Evolutionary conservation across 768 basidiomycete species (phyloP), one percentile per base, ranked within the genome.

Genomic region (Mycena amicta): DNA sequence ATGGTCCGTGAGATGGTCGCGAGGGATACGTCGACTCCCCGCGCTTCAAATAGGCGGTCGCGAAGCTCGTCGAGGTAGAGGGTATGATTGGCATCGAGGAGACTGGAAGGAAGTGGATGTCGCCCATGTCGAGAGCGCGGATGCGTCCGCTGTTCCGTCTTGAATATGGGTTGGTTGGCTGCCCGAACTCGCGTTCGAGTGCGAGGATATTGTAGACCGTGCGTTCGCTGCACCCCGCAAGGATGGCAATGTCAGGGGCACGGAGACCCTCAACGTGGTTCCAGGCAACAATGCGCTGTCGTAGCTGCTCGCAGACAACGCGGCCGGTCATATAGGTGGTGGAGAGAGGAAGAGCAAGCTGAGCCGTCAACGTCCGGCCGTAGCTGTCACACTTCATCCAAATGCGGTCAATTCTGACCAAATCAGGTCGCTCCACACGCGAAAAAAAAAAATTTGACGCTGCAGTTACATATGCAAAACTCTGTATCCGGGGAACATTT

Each of bases 41-140:
- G 66, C 12, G 30, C 39, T 15, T 29, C 46, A 18, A 16, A 20
- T 12, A 69, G 65, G 12, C 37, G 33, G 2, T 40, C 47, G 33
- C 62, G 59, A 8, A 68, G 18, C 54, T 68, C 68, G 28, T 68
- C 68, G 15, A 67, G 53, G 31, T 65, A 69, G 2, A 68, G 55
- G 15, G 49, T 50, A 6, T 59, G 68, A 29, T 66, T 65, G n/a
- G 50, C 65, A 18, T 50, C 22, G 3, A 67, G 27, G 4, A 18
- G 33, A 18, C 33, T 8, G 8, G 33, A 18, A 37, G 33, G 18
- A 37, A 37, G 11, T 37, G 33, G 33, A 37, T 8, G 18, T 37
- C 33, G 18, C 18, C 33, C 18, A 18, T 18, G 18, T 37, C 18
- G 18, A 37, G 33, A 18, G 33, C n/a, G n/a, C n/a, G n/a, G n/a